Percentiles rank a stretch among this genome's conserved stretches.
Evolutionary conservation across 176 grass and related monocot species (phyloP).

Genomic region (Oryza glumipatula): DNA sequence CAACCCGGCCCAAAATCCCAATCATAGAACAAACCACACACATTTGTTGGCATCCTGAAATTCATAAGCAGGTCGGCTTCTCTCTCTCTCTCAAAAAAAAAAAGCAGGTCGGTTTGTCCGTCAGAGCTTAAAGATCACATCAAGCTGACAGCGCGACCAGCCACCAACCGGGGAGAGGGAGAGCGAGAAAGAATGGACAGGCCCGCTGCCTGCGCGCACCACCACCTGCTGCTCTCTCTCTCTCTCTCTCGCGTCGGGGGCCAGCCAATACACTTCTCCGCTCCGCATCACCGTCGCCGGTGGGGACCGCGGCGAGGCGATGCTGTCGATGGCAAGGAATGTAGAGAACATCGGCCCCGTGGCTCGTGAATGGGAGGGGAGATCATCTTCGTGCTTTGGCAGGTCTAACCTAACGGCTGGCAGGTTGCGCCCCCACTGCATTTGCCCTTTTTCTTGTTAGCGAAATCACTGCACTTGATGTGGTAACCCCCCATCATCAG

Average conservation of each 20-base stretch:
- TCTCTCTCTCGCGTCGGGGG: constrained; percentile 37
- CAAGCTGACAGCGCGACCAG: constrained; percentile 19
- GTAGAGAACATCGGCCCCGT: constrained; percentile 31
- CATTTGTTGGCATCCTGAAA: too few species aligned
- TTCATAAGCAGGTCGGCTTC: neutral
- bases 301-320: neutral
- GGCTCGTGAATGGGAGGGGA: constrained; percentile 26
- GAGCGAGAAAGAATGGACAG: neutral
- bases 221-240: constrained; percentile 8
- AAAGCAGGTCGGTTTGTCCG: constrained; percentile 7
- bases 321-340: constrained; percentile 49
- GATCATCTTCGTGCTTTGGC: neutral
- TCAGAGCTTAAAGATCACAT: constrained; percentile 9
- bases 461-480: neutral
- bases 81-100: too few species aligned
- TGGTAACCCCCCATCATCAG: neutral
- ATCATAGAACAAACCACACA: neutral
- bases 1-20: neutral
- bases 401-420: constrained; percentile 23
- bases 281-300: neutral
- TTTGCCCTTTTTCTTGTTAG: neutral
- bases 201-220: neutral
- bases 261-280: neutral
- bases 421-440: neutral
- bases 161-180: constrained; percentile 39